Conservation (phyloP, 495 filamentous ascomycete species). For the Xylaria acuta region DNA sequence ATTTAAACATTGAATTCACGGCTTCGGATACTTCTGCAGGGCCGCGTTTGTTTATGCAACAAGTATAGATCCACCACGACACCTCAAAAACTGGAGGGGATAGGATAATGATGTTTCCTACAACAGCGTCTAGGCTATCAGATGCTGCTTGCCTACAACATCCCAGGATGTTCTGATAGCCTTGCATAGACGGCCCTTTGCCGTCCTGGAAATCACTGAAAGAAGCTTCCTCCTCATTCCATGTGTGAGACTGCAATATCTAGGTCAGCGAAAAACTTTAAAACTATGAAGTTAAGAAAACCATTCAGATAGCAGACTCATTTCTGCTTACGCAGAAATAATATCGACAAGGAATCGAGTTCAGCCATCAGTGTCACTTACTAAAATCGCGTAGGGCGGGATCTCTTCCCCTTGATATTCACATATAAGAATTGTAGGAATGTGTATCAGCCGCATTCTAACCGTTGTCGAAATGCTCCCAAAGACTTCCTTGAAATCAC, state of each 20-base stretch:
- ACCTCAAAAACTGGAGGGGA: slow-evolving; percentile 19
- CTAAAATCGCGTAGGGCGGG: slow-evolving; percentile 23
- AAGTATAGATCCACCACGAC: slow-evolving; percentile 48
- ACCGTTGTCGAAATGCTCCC: background rate
- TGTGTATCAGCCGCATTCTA: slow-evolving; percentile 23
- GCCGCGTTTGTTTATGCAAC: slow-evolving; percentile 54
- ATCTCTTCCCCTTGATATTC: slow-evolving; percentile 23
- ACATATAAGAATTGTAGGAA: slow-evolving; percentile 13
- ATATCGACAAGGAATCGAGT: background rate
- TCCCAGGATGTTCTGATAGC: slow-evolving; percentile 6
- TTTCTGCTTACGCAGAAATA: background rate
- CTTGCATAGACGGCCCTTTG: slow-evolving; percentile 20
- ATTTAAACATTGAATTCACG: slow-evolving; percentile 53
- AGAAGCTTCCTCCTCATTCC: slow-evolving; percentile 48
- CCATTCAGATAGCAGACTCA: background rate
- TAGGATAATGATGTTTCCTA: slow-evolving; percentile 31
- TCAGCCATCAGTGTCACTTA: background rate
- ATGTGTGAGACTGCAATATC: slow-evolving; percentile 46
- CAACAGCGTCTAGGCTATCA: slow-evolving; percentile 19
- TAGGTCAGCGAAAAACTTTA: background rate
- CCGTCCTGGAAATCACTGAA: slow-evolving; percentile 34
- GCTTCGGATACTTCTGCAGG: slow-evolving; percentile 53
- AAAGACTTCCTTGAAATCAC: background rate
- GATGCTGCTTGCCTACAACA: slow-evolving; percentile 20
- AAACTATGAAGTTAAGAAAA: background rate